Evolutionary conservation across 2,329 filamentous ascomycete genomes (phyloP).

Genomic region (Stachybotrys chlorohalonatus): DNA sequence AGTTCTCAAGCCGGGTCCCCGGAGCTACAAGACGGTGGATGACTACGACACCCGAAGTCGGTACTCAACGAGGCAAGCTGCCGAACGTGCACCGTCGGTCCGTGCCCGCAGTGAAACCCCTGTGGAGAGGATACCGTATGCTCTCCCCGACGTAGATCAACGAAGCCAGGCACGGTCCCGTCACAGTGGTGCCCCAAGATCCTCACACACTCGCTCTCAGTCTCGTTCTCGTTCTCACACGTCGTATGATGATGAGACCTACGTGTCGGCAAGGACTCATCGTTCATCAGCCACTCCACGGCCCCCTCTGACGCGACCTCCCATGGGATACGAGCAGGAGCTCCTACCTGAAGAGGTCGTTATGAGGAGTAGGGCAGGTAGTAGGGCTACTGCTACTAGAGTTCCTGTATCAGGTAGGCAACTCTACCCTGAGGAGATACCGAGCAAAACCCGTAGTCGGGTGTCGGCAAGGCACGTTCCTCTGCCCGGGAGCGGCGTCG

Average conservation of each 20-base stretch:
- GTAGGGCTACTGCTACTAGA: slow-evolving; percentile 13
- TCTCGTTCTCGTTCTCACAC: slow-evolving; percentile 13
- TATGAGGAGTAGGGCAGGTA: slow-evolving; percentile 20
- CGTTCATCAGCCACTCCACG: slow-evolving; percentile 13
- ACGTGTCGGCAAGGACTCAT: slow-evolving; percentile 30
- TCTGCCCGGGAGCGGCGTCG: slow-evolving; percentile 31
- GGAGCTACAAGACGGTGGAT: slow-evolving; percentile 15
- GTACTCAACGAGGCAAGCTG: slow-evolving; percentile 26
- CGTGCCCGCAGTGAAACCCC: slow-evolving; percentile 33
- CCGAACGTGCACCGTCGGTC: slow-evolving; percentile 15
- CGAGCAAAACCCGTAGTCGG: slow-evolving; percentile 13
- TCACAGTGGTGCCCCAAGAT: slow-evolving; percentile 17
- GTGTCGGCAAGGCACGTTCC: slow-evolving; percentile 24
- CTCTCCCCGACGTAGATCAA: slow-evolving; percentile 31
- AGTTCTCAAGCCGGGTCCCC: background rate
- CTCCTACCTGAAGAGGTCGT: slow-evolving; percentile 9
- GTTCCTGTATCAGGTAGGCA: slow-evolving; percentile 8
- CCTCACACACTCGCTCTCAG: slow-evolving; percentile 6
- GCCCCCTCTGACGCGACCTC: slow-evolving; percentile 10
- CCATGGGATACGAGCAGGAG: slow-evolving; percentile 13
- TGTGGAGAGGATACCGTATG: slow-evolving; percentile 24
- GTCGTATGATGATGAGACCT: slow-evolving; percentile 28
- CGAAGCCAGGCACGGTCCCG: slow-evolving; percentile 31
- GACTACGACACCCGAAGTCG: slow-evolving; percentile 32
- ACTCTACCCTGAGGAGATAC: slow-evolving; percentile 7